These are phyloP conservation scores for Chalciporus sphaerocephalus DNA, from an alignment of 768 basidiomycete genomes.

Conservation along the genomic window DNA sequence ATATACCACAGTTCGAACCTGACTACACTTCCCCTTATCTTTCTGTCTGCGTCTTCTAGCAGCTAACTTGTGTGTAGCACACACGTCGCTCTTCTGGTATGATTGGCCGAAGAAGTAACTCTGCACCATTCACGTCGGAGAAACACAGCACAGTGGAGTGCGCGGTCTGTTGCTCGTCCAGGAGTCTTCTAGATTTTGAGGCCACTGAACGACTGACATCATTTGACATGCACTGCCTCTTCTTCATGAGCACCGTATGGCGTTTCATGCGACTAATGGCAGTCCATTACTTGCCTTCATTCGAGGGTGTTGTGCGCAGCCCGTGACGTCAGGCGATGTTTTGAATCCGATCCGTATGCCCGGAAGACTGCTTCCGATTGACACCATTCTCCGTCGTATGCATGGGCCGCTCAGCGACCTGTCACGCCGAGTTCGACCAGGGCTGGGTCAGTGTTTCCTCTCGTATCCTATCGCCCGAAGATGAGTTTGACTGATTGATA, in stretches of 20 bases:
- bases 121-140: slow-evolving; percentile 6
- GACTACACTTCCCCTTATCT: slow-evolving; percentile 7
- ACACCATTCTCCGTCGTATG: background rate
- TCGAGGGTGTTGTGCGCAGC: slow-evolving; percentile 18
- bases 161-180: slow-evolving; percentile 7
- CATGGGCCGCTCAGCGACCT: background rate
- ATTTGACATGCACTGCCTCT: slow-evolving; percentile 20
- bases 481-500: background rate
- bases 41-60: slow-evolving; percentile 10
- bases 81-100: slow-evolving; percentile 2
- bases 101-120: slow-evolving; percentile 2
- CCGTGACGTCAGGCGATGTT: slow-evolving; percentile 26
- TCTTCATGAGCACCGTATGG: slow-evolving; percentile 6
- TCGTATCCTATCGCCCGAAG: background rate
- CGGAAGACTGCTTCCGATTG: background rate
- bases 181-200: slow-evolving; percentile 14
- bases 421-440: background rate
- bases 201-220: slow-evolving; percentile 19
- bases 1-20: slow-evolving; percentile 1
- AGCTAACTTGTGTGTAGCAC: background rate
- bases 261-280: slow-evolving; percentile 7
- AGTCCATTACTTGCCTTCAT: slow-evolving; percentile 10
- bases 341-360: background rate
- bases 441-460: background rate
- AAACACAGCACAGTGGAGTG: slow-evolving; percentile 13